These are phyloP conservation scores for Phyllosticta citriasiana DNA, from an alignment of 2,329 filamentous ascomycete species.

Conservation along the genomic window DNA sequence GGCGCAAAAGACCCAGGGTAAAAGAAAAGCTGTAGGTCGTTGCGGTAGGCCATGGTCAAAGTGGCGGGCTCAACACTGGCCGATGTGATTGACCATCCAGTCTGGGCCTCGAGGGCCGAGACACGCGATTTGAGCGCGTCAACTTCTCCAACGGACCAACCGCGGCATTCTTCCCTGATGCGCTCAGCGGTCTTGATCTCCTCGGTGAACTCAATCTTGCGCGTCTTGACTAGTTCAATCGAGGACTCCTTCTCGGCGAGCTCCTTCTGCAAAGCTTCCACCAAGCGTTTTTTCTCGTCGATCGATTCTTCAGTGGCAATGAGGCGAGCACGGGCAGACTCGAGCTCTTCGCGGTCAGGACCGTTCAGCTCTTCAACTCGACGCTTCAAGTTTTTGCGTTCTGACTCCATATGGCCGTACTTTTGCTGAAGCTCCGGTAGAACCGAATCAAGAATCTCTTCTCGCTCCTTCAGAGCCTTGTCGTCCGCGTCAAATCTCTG, in stretches of 20 bases:
- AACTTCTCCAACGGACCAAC: conserved; percentile 80
- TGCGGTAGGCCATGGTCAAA: conserved; percentile 64
- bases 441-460: conserved; percentile 55
- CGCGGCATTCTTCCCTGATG: conserved; percentile 76
- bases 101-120: conserved; percentile 51
- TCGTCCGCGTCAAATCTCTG: conserved; percentile 71
- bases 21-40: conserved; percentile 64
- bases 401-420: conserved; percentile 50
- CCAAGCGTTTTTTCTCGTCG: conserved; percentile 55
- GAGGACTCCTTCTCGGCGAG: conserved; percentile 56
- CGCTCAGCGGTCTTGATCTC: conserved; percentile 78
- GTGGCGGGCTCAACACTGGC: conserved; percentile 47
- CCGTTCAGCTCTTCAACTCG: conserved; percentile 66
- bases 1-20: conserved; percentile 51
- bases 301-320: conserved; percentile 56
- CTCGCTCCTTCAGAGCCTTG: conserved; percentile 54
- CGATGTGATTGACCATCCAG: conserved; percentile 61
- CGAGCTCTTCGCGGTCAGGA: conserved; percentile 71
- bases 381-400: conserved; percentile 59
- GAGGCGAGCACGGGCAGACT: conserved; percentile 61
- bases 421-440: conserved; percentile 56
- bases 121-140: conserved; percentile 63
- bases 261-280: conserved; percentile 57
- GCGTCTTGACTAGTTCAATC: conserved; percentile 52
- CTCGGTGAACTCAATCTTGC: conserved; percentile 58